A percentile compares a stretch with the other conserved stretches of the same genome.
Evolutionary conservation across 371 early-diverging fungal genomes (phyloP).

Genomic region (Neoconidiobolus thromboides): DNA sequence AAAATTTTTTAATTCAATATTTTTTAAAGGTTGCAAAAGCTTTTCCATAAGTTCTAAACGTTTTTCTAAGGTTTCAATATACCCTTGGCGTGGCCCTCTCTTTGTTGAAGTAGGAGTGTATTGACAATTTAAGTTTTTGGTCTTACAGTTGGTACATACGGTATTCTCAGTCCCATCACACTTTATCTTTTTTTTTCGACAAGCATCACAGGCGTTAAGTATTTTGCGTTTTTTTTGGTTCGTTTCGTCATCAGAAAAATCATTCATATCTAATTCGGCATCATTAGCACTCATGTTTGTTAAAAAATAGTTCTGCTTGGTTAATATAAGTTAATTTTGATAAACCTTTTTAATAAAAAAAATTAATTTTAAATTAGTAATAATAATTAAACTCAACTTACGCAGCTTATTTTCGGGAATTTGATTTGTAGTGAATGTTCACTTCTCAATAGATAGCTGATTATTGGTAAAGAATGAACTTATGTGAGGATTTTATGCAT

Average conservation of each 20-base stretch:
- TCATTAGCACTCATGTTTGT: not conserved
- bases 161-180: constrained; percentile 38
- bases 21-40: constrained; percentile 14
- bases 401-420: no score
- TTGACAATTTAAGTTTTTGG: constrained; percentile 36
- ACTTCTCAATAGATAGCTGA: no score
- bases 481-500: no score
- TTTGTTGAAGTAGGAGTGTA: constrained; percentile 46
- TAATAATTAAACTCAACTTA: no score
- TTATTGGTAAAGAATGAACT: no score
- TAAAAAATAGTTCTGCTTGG: no score
- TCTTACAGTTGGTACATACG: constrained; percentile 59
- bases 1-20: constrained; percentile 6
- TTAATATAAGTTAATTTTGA: no score
- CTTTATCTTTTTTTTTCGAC: constrained; percentile 51
- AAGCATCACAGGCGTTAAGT: constrained; percentile 58
- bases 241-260: not conserved
- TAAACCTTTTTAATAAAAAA: no score
- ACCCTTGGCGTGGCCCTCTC: constrained; percentile 63
- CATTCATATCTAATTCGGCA: not conserved
- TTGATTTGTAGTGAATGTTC: no score
- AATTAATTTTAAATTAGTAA: no score
- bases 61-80: constrained; percentile 50
- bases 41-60: constrained; percentile 39
- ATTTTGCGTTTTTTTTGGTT: constrained; percentile 1